Evolutionary conservation across 2,329 filamentous ascomycete genomes (phyloP), one percentile per base, ranked within the genome.

Genomic region (Penicillium brevicompactum): DNA sequence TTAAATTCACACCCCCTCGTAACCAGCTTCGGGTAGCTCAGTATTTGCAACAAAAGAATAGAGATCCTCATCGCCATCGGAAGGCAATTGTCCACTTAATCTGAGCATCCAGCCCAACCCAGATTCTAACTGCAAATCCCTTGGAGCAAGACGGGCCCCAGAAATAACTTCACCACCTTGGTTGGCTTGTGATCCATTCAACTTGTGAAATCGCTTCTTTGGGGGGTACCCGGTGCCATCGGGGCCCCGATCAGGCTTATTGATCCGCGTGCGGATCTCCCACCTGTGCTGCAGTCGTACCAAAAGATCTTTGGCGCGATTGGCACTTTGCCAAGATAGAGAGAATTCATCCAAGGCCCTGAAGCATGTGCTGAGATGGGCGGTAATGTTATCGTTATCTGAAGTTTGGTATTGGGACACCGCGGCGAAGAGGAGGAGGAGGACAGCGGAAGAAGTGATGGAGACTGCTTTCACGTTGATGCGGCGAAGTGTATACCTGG

Each of bases 1-100:
- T 37, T 5, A 37, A 5, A n/a, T 1, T 31, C 43, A 44, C n/a
- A n/a, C 16, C 8, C 14, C 16, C 3, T 37, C 48, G 2, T 10
- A n/a, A 21, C 31, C 14, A 11, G 14, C 18, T 13, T 67, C 55
- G 65, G 58, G 74, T 87, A 87, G 30, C 8, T 6, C 22, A 10
- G 41, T 24, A n/a, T 51, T 45, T 5, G 46, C 46, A 18, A 54
- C 32, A 10, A 50, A 45, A 1, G 32, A 50, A 50, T 44, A 46
- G 13, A 54, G 46, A 24, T 46, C 41, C 22, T 44, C 46, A 5
- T 54, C 46, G 10, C 41, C 46, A 31, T 45, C 41, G 3, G 51
- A 40, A 8, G 40, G 32, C 14, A 50, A 22, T 14, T 51, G 51
- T 11, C 41, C 51, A 30, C 32, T 49, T 5, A 49, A 38, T 40